phyloP scores from a whole-genome alignment of 441 rosid species.

The Erodium chrysanthum region DNA sequence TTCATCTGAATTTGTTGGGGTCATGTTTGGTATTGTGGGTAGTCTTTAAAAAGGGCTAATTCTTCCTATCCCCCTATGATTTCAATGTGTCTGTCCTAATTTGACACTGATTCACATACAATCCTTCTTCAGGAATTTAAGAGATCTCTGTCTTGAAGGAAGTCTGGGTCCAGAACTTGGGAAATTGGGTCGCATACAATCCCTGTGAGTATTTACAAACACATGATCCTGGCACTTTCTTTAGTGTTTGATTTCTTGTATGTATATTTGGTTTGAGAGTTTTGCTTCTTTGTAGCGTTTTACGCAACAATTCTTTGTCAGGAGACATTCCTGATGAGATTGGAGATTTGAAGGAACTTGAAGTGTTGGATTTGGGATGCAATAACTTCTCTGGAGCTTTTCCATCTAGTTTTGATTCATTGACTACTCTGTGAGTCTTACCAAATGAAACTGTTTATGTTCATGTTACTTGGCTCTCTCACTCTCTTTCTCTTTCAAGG shows the following conservation, averaged over 20 bases:
- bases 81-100: neutral
- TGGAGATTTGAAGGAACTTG: constrained; percentile 54
- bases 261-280: neutral
- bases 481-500: constrained; percentile 9
- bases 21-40: neutral
- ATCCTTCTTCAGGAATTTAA: constrained; percentile 41
- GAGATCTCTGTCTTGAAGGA: constrained; percentile 63
- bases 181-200: constrained; percentile 43
- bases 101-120: neutral
- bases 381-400: constrained; percentile 65
- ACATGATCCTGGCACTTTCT: neutral
- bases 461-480: neutral
- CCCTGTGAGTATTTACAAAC: constrained; percentile 41
- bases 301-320: constrained; percentile 74
- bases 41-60: too few species aligned
- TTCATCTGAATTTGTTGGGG: neutral
- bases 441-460: neutral
- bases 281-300: constrained; percentile 34
- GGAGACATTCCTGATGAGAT: constrained; percentile 69
- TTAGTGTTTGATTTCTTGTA: neutral
- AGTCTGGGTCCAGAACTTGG: constrained; percentile 64
- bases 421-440: constrained; percentile 41
- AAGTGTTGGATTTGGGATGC: constrained; percentile 70
- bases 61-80: neutral
- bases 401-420: constrained; percentile 34